Conservation (phyloP, 331 rosid species). For the Acacia concinna region DNA sequence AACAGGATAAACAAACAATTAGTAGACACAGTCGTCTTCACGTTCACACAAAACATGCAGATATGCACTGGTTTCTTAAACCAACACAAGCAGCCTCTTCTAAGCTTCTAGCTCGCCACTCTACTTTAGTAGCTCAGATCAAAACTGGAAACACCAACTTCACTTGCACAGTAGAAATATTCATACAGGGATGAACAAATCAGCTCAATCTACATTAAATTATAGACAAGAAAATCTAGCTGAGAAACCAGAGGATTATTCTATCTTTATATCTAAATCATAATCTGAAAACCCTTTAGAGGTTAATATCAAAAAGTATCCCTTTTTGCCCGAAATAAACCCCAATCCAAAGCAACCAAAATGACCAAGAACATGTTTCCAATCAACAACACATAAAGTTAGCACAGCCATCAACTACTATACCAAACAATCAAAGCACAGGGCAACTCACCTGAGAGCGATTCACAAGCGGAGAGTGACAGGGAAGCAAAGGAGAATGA, state of each 20-base stretch:
- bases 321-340: neutral
- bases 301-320: neutral
- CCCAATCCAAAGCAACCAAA: neutral
- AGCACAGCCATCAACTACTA: neutral
- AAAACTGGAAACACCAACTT: conserved; percentile 30
- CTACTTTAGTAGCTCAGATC: conserved; percentile 1
- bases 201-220: conserved; percentile 20
- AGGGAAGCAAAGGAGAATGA: neutral
- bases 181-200: conserved; percentile 18
- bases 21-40: neutral
- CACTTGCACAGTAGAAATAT: conserved; percentile 29
- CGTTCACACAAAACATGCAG: neutral
- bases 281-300: conserved; percentile 13
- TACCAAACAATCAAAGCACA: neutral
- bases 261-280: neutral
- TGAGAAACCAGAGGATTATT: neutral
- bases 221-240: conserved; percentile 15
- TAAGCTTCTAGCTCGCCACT: conserved; percentile 24
- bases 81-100: conserved; percentile 26
- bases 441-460: conserved; percentile 28
- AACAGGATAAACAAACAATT: neutral
- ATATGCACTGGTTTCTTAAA: neutral
- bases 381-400: neutral
- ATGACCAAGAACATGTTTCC: neutral
- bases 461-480: neutral